Evolutionary conservation across 108 stramenopile species (phyloP), one percentile per base, ranked within the genome.

Genomic region (Tribonema minus): DNA sequence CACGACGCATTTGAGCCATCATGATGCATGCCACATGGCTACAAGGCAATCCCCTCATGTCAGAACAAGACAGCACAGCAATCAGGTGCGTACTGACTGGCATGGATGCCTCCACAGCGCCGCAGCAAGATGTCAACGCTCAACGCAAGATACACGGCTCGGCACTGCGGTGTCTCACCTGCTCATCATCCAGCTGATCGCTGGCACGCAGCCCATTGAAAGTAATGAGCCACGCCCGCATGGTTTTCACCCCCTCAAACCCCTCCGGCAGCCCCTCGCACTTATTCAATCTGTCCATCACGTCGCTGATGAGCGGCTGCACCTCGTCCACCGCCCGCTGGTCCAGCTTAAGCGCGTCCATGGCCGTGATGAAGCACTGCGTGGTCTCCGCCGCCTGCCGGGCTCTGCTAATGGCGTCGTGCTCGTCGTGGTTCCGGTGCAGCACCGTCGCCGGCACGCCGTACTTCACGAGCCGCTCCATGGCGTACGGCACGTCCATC

Each of bases 301-400:
- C 77, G 80, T 96, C 96, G 63, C 86, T 90, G 65, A 98, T 67
- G 39, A 94, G 76, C 1, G 97, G 97, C 83, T 96, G 96, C 39
- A 98, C 77, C 82, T 96, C 97, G 86, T 97, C 96, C 58, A 97
- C 96, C 3, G 93, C 94, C 39, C 93, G 88, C 72, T 92, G 92
- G 67, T 93, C 88, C 39, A 98, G 80, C 67, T 93, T 92, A 59
- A 98, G 88, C n/a, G 91, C 93, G 77, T 98, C 98, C 96, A 98
- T 98, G 39, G 92, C 86, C 3, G 96, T 98, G 83, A 98, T 98
- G 81, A 98, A 97, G 75, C 90, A 84, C 85, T 94, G 92, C 33
- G 81, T 83, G 77, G 93, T 90, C 72, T 93, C 92, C 0, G 92
- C 93, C 6, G 94, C 92, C 39, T 90, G 89, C 5, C 92, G 91